phyloP scores from a whole-genome alignment of 495 filamentous ascomycete genomes.

The Penicilliopsis zonata region DNA sequence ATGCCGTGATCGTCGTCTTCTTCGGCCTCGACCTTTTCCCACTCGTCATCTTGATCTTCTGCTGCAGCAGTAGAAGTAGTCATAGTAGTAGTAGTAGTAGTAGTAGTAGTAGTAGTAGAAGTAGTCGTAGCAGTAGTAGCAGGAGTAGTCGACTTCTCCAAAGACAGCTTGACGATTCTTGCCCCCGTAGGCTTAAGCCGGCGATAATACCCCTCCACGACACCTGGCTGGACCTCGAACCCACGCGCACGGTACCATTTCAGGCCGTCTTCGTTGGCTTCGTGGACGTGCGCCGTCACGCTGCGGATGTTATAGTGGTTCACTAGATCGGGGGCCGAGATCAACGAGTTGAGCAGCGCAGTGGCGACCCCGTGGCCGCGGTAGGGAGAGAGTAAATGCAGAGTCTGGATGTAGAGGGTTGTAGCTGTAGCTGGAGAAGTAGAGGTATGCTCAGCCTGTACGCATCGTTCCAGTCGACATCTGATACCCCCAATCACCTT shows the following conservation, averaged over 20 bases:
- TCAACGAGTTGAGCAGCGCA: conserved; percentile 48
- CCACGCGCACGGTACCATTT: conserved; percentile 80
- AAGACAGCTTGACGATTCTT: conserved; percentile 57
- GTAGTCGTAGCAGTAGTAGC: too few relatives aligned
- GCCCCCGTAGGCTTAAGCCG: conserved; percentile 72
- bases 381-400: conserved; percentile 74
- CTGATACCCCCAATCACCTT: conserved; percentile 75
- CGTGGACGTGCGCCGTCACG: conserved; percentile 89
- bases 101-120: too few relatives aligned
- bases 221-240: conserved; percentile 47
- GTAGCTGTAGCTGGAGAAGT: conserved; percentile 15
- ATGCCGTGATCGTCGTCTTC: conserved; percentile 25
- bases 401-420: conserved; percentile 76
- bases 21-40: conserved; percentile 34
- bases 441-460: conserved; percentile 6
- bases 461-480: conserved; percentile 64
- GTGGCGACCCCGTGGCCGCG: conserved; percentile 67
- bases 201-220: conserved; percentile 70
- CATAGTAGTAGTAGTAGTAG: too few relatives aligned
- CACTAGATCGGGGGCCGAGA: conserved; percentile 38
- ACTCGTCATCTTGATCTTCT: conserved; percentile 25
- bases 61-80: too few relatives aligned
- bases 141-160: too few relatives aligned
- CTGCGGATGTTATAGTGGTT: conserved; percentile 35
- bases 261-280: conserved; percentile 74